A percentile compares a stretch with the other conserved stretches of the same genome.
Evolutionary conservation across 176 grass and related monocot genomes (phyloP).

Genomic region (Carex cristatella): DNA sequence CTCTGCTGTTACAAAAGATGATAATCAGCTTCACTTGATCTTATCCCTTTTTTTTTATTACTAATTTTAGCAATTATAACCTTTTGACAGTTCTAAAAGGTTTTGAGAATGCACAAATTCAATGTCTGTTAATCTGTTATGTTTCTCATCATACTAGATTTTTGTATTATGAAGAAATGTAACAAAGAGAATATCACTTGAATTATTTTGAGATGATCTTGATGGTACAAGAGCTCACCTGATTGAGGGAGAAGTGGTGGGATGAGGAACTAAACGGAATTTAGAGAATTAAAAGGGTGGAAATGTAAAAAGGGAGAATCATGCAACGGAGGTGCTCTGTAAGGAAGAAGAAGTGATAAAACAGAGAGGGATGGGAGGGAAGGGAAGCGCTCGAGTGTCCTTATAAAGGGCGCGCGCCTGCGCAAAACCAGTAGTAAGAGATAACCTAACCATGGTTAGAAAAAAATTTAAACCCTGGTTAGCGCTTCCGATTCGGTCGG

Average conservation of each 20-base stretch:
- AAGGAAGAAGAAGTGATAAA: background rate
- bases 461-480: background rate
- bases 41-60: background rate
- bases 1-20: background rate
- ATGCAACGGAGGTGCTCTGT: constrained; percentile 14
- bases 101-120: background rate
- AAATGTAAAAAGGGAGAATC: background rate
- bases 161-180: background rate
- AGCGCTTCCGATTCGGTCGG: background rate
- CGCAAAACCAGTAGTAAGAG: background rate
- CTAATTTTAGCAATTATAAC: background rate
- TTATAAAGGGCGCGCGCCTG: constrained; percentile 4
- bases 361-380: constrained; percentile 6
- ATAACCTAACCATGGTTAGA: constrained; percentile 19
- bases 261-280: background rate
- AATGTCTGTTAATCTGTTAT: background rate
- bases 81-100: background rate
- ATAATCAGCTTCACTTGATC: background rate
- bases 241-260: background rate
- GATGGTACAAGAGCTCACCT: background rate
- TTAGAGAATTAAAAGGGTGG: constrained; percentile 10
- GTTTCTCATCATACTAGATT: background rate
- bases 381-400: background rate
- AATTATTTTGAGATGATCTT: background rate
- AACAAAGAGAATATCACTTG: background rate